Evolutionary conservation across 2,329 filamentous ascomycete genomes (phyloP).

Genomic region (Trichoderma polysporum): DNA sequence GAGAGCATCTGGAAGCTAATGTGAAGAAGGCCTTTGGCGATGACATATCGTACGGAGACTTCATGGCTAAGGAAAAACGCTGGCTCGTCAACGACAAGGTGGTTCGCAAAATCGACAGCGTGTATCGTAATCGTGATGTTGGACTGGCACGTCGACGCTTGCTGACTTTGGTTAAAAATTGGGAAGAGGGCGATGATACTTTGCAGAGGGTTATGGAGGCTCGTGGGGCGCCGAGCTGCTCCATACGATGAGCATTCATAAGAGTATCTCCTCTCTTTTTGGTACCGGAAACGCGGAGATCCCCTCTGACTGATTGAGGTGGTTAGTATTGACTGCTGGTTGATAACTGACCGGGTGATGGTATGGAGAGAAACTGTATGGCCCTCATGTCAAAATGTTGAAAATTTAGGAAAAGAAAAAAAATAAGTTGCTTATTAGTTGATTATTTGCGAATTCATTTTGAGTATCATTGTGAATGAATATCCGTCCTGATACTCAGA

Average conservation of each 20-base stretch:
- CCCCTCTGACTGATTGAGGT: no score
- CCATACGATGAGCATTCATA: neutral
- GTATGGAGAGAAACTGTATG: no score
- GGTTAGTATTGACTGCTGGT: no score
- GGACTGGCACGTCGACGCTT: slow-evolving; percentile 37
- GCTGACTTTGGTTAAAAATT: slow-evolving; percentile 39
- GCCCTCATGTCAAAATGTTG: no score
- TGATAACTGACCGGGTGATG: no score
- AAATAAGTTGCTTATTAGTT: neutral
- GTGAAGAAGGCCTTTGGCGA: slow-evolving; percentile 33
- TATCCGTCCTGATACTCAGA: neutral
- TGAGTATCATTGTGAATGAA: neutral
- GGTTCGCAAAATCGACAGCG: slow-evolving; percentile 45
- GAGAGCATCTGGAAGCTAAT: slow-evolving; percentile 33
- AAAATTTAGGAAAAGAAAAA: neutral
- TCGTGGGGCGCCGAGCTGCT: neutral
- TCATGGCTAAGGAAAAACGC: slow-evolving; percentile 39
- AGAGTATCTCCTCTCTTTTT: neutral
- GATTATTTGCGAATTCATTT: neutral
- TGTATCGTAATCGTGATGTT: slow-evolving; percentile 44
- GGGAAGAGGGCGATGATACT: slow-evolving; percentile 42
- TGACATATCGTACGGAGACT: slow-evolving; percentile 32
- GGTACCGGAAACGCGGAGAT: no score
- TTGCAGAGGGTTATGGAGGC: slow-evolving; percentile 38
- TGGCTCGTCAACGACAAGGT: slow-evolving; percentile 43